phyloP scores from a whole-genome alignment of 2,329 filamentous ascomycete species.

The Fusarium caatingaense region DNA sequence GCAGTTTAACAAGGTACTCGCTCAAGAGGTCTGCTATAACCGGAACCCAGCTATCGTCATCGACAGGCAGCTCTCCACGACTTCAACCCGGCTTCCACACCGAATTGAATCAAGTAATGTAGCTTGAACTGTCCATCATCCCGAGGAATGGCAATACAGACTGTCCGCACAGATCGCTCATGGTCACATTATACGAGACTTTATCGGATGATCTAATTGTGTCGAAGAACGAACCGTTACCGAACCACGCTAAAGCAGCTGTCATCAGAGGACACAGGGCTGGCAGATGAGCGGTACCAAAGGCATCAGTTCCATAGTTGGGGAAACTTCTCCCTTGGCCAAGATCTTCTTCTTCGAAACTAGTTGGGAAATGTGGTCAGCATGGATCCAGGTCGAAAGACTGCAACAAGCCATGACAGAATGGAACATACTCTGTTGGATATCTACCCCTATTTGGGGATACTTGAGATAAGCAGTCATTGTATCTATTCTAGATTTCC shows the following conservation, averaged over 20 bases:
- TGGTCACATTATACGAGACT: neutral
- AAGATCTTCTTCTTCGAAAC: neutral
- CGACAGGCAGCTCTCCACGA: neutral
- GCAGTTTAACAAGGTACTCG: neutral
- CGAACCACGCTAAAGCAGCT: conserved; percentile 19
- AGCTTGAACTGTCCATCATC: neutral
- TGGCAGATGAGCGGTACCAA: neutral
- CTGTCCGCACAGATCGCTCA: neutral
- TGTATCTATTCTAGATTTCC: neutral
- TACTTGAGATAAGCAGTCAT: neutral
- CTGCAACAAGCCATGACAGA: neutral
- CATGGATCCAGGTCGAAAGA: neutral
- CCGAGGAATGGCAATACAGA: neutral
- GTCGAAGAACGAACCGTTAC: conserved; percentile 16
- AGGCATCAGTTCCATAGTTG: neutral
- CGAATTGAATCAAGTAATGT: neutral
- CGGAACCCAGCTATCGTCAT: neutral
- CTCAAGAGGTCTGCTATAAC: neutral
- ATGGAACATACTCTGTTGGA: neutral
- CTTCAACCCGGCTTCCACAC: accelerated
- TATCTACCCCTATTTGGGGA: neutral
- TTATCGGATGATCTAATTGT: neutral
- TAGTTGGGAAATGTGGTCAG: neutral
- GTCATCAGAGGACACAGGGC: conserved; percentile 25
- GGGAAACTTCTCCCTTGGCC: too few species aligned